phyloP scores from a whole-genome alignment of 1,284 basidiomycete species.

The Erythrobasidium hasegawianum region DNA sequence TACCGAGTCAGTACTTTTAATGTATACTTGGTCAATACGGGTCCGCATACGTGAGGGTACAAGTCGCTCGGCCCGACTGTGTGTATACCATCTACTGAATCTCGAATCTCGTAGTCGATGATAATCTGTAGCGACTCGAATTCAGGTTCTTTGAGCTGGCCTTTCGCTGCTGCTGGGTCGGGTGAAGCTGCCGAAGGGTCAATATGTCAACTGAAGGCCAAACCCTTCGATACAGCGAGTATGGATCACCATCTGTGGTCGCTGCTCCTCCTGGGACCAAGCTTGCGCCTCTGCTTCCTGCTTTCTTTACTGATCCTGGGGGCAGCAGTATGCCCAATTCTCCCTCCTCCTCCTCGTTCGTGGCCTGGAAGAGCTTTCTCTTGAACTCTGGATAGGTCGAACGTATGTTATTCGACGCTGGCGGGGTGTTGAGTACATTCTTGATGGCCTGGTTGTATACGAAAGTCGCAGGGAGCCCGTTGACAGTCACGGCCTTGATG shows the following conservation, averaged over 20 bases:
- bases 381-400: constrained; percentile 91
- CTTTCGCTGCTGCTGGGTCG: constrained; percentile 15
- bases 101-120: constrained; percentile 72
- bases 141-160: constrained; percentile 52
- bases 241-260: constrained; percentile 9
- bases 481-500: constrained; percentile 34
- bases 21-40: not conserved
- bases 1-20: constrained; percentile 37
- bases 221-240: no score
- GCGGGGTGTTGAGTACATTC: constrained; percentile 58
- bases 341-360: constrained; percentile 86
- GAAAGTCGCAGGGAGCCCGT: constrained; percentile 31
- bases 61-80: constrained; percentile 74
- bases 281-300: constrained; percentile 9
- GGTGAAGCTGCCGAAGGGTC: constrained; percentile 12
- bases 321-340: constrained; percentile 89
- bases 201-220: not conserved
- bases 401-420: constrained; percentile 62
- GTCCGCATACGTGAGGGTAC: constrained; percentile 70
- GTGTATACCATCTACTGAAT: constrained; percentile 80
- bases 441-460: constrained; percentile 29
- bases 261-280: constrained; percentile 2
- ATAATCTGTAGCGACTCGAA: constrained; percentile 71
- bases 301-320: constrained; percentile 53
- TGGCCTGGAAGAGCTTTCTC: constrained; percentile 81